Conservation (phyloP, 352 stramenopile species). For the Pythium aristosporum region DNA sequence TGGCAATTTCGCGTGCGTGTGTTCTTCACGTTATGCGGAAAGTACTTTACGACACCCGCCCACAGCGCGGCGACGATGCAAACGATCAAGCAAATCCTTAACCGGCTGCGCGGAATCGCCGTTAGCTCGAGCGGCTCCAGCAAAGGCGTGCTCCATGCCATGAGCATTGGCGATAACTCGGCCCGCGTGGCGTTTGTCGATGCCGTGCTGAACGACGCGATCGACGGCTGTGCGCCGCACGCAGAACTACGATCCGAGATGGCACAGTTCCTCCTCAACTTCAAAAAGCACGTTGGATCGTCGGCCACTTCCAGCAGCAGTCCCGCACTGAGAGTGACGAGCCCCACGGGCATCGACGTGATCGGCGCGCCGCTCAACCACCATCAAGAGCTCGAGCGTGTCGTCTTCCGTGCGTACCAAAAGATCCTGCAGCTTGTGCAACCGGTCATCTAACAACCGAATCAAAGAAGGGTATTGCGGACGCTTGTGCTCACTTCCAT, state of each 20-base stretch:
- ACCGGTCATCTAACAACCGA: too few relatives aligned
- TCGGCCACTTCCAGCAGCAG: background rate
- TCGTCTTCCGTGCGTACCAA: constrained; percentile 21
- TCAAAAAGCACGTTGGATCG: constrained; percentile 52
- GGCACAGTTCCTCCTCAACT: constrained; percentile 64
- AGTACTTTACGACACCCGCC: constrained; percentile 32
- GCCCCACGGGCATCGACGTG: constrained; percentile 6
- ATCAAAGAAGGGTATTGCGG: too few relatives aligned
- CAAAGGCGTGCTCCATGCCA: constrained; percentile 11
- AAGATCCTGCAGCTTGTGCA: constrained; percentile 17
- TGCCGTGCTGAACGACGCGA: constrained; percentile 46
- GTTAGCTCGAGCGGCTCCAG: constrained; percentile 21
- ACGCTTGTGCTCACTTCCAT: too few relatives aligned
- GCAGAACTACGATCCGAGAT: constrained; percentile 57
- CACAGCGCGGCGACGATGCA: constrained; percentile 47
- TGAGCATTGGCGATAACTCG: constrained; percentile 20
- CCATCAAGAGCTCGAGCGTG: constrained; percentile 18
- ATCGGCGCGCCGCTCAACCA: background rate
- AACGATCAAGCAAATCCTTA: constrained; percentile 56
- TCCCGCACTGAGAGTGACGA: background rate
- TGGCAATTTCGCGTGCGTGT: constrained; percentile 55
- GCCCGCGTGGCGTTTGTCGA: constrained; percentile 37
- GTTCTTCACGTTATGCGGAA: constrained; percentile 49
- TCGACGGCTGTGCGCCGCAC: constrained; percentile 46
- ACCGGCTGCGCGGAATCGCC: constrained; percentile 42